phyloP scores from a whole-genome alignment of 139 green algal genomes.

The Chlorella sp. region DNA sequence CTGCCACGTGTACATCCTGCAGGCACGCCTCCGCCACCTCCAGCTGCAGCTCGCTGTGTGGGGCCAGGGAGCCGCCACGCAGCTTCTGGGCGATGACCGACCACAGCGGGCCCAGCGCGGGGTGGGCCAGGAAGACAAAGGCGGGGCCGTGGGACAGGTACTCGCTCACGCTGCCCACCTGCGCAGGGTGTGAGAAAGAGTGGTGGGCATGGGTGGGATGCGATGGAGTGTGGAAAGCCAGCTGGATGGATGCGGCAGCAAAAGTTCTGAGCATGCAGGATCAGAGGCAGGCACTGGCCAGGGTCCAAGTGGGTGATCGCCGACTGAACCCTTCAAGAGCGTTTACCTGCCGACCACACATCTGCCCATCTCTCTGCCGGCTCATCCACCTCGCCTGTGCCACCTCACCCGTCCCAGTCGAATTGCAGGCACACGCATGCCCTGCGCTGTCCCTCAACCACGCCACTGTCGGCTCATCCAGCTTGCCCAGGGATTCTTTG shows the following conservation, averaged over 20 bases:
- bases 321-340: too few relatives aligned
- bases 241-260: neutral
- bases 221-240: neutral
- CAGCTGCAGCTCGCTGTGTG: slow-evolving; percentile 74
- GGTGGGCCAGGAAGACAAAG: slow-evolving; percentile 94
- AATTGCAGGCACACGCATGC: neutral
- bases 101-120: slow-evolving; percentile 95
- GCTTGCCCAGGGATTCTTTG: too few relatives aligned
- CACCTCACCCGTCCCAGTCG: too few relatives aligned
- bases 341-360: too few relatives aligned
- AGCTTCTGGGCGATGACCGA: slow-evolving; percentile 97
- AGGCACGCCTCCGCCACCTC: slow-evolving; percentile 77
- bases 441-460: neutral
- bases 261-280: neutral
- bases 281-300: neutral
- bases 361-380: too few relatives aligned
- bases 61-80: slow-evolving; percentile 72
- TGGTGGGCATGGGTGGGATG: neutral
- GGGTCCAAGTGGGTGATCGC: neutral
- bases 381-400: neutral
- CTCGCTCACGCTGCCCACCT: slow-evolving; percentile 64
- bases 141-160: slow-evolving; percentile 84
- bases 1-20: slow-evolving; percentile 44
- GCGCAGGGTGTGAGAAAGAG: neutral
- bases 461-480: neutral